Percentiles rank a stretch among this genome's conserved stretches.
Evolutionary conservation across 225 moss, liverwort and hornwort species (phyloP).

Genomic region (Sphagnum contortum): DNA sequence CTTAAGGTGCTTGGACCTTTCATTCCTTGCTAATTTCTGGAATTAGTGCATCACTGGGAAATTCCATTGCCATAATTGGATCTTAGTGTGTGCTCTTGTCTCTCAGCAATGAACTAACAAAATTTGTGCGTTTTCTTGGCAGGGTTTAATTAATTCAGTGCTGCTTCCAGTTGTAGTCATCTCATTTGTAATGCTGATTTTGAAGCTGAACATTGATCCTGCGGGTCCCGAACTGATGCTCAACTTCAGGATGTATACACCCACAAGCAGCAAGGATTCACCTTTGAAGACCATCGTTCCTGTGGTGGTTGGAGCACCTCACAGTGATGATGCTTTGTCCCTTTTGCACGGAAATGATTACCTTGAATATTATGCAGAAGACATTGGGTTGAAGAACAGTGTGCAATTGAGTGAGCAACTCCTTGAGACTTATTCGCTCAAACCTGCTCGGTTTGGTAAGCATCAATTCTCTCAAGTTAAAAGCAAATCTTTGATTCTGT

Average conservation of each 20-base stretch:
- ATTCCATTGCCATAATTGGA: too few species aligned
- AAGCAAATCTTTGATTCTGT: background rate
- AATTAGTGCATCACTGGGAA: too few species aligned
- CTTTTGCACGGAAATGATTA: constrained; percentile 37
- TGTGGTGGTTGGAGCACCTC: constrained; percentile 60
- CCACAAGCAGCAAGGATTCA: constrained; percentile 15
- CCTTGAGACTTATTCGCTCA: constrained; percentile 38
- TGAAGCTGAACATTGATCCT: constrained; percentile 92
- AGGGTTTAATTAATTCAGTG: constrained; percentile 88
- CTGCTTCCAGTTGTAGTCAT: constrained; percentile 81
- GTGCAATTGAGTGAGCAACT: constrained; percentile 74
- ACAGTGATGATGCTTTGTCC: constrained; percentile 11
- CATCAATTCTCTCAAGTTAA: background rate
- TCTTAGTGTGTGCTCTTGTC: too few species aligned
- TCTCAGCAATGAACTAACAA: too few species aligned
- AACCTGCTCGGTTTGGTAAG: constrained; percentile 81
- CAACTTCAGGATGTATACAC: constrained; percentile 43
- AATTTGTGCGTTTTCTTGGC: constrained; percentile 6
- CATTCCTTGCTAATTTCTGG: too few species aligned
- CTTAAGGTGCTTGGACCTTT: constrained; percentile 47
- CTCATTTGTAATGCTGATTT: constrained; percentile 82
- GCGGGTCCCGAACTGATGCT: constrained; percentile 65
- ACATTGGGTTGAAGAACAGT: constrained; percentile 37
- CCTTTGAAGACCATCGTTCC: constrained; percentile 38
- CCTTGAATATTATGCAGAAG: constrained; percentile 39